Conservation (phyloP, 768 basidiomycete genomes). For the Pleurotus giganteus region DNA sequence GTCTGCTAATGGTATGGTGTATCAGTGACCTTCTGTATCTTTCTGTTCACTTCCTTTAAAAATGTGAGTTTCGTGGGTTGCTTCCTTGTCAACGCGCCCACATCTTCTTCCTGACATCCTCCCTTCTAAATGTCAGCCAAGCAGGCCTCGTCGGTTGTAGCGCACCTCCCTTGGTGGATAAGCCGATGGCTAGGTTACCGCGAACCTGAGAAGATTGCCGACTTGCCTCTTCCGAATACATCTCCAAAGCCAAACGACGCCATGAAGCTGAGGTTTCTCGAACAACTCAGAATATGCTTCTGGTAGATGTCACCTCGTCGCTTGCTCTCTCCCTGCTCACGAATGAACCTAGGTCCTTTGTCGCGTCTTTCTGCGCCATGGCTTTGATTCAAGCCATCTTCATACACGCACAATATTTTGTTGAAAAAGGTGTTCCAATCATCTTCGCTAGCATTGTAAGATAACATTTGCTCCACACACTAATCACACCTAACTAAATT, state of each 20-base stretch:
- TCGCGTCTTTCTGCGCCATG: conserved; percentile 50
- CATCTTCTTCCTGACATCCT: too few relatives aligned
- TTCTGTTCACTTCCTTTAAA: too few relatives aligned
- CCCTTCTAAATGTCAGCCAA: too few relatives aligned
- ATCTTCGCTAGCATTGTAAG: conserved; percentile 49
- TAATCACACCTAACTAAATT: background rate
- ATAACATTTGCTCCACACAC: background rate
- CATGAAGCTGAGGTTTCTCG: too few relatives aligned
- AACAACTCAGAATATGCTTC: too few relatives aligned
- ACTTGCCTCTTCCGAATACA: conserved; percentile 33
- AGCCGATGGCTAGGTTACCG: conserved; percentile 47
- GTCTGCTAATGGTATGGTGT: too few relatives aligned
- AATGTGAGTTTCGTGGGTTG: too few relatives aligned
- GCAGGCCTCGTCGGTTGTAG: background rate
- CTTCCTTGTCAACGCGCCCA: too few relatives aligned
- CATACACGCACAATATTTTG: conserved; percentile 45
- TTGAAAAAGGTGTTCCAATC: conserved; percentile 39
- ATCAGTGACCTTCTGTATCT: too few relatives aligned
- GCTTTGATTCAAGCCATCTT: conserved; percentile 49
- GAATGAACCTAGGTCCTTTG: conserved; percentile 40
- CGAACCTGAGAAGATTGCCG: conserved; percentile 21
- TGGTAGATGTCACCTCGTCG: background rate
- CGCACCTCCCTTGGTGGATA: conserved; percentile 29
- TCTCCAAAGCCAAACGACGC: too few relatives aligned
- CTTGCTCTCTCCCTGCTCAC: background rate